phyloP scores from a whole-genome alignment of 2,329 filamentous ascomycete species.

The Zasmidium citrigriseum region DNA sequence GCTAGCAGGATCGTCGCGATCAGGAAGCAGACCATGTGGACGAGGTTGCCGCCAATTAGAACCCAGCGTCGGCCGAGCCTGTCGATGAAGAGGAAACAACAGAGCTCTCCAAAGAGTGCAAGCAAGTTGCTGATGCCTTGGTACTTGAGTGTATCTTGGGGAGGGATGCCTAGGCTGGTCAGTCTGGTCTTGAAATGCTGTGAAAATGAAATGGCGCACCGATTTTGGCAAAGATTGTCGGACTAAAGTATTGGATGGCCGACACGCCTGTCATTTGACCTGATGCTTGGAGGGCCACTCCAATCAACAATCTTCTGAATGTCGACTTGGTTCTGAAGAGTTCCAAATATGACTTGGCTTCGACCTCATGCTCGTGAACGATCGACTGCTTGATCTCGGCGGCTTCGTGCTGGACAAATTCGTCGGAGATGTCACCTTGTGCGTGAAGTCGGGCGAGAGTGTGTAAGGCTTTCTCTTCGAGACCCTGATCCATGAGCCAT shows the following conservation, averaged over 20 bases:
- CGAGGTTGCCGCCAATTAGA: constrained; percentile 25
- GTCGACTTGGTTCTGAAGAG: constrained; percentile 26
- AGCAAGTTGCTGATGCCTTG: constrained; percentile 27
- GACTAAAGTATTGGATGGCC: constrained; percentile 34
- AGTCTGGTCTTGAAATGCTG: no score
- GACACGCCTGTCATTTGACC: constrained; percentile 33
- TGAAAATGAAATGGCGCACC: constrained; percentile 20
- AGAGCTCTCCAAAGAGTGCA: constrained; percentile 20
- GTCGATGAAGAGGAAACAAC: constrained; percentile 28
- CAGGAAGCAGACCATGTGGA: constrained; percentile 25
- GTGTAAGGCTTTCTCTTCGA: constrained; percentile 27
- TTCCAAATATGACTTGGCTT: constrained; percentile 19
- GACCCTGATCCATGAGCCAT: constrained; percentile 30
- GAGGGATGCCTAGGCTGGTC: no score
- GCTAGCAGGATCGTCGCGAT: constrained; percentile 26
- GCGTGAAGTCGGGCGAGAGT: constrained; percentile 29
- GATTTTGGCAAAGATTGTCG: constrained; percentile 28
- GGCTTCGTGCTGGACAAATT: constrained; percentile 27
- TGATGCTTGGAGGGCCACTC: constrained; percentile 28
- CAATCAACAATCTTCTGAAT: constrained; percentile 30
- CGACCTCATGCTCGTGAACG: constrained; percentile 12
- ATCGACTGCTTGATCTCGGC: constrained; percentile 23
- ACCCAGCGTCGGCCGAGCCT: constrained; percentile 22
- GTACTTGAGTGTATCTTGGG: neutral
- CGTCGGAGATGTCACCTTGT: constrained; percentile 24